Percentiles rank a stretch among this genome's conserved stretches.
Evolutionary conservation across 495 filamentous ascomycete species (phyloP).

Genomic region (Hyphodiscus hymeniophilus): DNA sequence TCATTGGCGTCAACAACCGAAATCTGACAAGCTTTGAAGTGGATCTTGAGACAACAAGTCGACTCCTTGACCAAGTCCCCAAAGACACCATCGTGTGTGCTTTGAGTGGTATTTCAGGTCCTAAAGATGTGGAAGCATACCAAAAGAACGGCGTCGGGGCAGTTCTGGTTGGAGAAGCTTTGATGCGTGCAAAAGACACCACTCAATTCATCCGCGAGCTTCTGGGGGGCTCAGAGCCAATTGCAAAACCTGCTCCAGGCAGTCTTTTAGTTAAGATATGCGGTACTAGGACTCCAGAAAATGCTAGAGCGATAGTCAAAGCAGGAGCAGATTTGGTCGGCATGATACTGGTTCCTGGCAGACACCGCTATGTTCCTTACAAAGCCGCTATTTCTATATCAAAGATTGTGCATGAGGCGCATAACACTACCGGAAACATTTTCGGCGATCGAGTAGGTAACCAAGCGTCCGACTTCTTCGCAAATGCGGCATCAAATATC

Average conservation of each 20-base stretch:
- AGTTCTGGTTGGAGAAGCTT: slow-evolving; percentile 87
- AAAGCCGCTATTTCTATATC: slow-evolving; percentile 77
- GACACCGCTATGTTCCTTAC: slow-evolving; percentile 67
- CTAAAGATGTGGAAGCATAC: slow-evolving; percentile 86
- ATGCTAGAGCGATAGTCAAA: slow-evolving; percentile 70
- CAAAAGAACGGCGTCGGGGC: slow-evolving; percentile 84
- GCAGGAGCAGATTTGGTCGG: slow-evolving; percentile 88
- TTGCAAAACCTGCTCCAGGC: slow-evolving; percentile 15
- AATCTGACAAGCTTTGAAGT: slow-evolving; percentile 95
- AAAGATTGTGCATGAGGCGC: slow-evolving; percentile 56
- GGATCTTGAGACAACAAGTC: slow-evolving; percentile 87
- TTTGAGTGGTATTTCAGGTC: slow-evolving; percentile 84
- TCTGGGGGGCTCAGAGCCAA: slow-evolving; percentile 48
- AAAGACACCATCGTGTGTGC: slow-evolving; percentile 86
- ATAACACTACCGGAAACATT: slow-evolving; percentile 19
- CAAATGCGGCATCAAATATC: slow-evolving; percentile 29
- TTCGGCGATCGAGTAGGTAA: slow-evolving; percentile 19
- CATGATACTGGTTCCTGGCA: slow-evolving; percentile 79
- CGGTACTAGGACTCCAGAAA: slow-evolving; percentile 80
- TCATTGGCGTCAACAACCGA: slow-evolving; percentile 96
- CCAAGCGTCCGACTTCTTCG: slow-evolving; percentile 37
- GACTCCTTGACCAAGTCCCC: slow-evolving; percentile 78
- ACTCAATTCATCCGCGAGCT: slow-evolving; percentile 70
- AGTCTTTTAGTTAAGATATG: slow-evolving; percentile 85
- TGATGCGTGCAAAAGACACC: slow-evolving; percentile 86